A percentile compares a stretch with the other conserved stretches of the same genome.
These are phyloP conservation scores for Hibiscus syriacus DNA, from an alignment of 345 rosid species.

Conservation along the genomic window DNA sequence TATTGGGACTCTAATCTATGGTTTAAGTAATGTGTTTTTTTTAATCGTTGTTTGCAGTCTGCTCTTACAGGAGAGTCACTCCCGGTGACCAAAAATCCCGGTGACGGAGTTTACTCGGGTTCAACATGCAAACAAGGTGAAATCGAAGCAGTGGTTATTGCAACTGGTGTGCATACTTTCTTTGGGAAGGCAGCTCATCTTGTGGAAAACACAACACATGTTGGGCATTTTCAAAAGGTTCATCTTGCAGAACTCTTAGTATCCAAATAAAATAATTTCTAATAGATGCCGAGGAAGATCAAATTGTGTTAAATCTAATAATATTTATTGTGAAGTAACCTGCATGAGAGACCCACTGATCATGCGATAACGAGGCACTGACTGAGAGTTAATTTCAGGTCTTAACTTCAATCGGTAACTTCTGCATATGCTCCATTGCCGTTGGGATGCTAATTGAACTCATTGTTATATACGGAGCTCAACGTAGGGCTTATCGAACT, in stretches of 20 bases:
- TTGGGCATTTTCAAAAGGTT: conserved; percentile 93
- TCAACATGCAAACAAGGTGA: conserved; percentile 95
- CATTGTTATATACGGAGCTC: conserved; percentile 45
- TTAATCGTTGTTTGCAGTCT: conserved; percentile 36
- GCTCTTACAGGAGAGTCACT: conserved; percentile 92
- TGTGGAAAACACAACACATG: conserved; percentile 73
- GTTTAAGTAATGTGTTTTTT: not conserved
- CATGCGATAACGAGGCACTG: not conserved
- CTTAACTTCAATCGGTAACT: conserved; percentile 79
- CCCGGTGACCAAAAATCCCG: conserved; percentile 71
- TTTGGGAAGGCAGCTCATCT: conserved; percentile 96
- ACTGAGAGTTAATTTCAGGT: conserved; percentile 37
- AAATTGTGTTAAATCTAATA: not conserved
- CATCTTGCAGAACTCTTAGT: not conserved
- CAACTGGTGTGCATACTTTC: conserved; percentile 90
- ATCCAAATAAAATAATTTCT: not conserved
- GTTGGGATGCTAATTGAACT: conserved; percentile 72
- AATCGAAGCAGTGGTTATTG: conserved; percentile 84
- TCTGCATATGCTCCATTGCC: conserved; percentile 92
- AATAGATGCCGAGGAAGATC: not conserved
- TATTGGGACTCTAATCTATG: not conserved
- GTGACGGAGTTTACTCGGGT: conserved; percentile 75
- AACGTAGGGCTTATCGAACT: conserved; percentile 47
- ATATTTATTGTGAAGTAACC: too few relatives aligned
- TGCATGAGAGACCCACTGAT: not conserved